A percentile compares a stretch with the other conserved stretches of the same genome.
Conservation (phyloP, 176 grass and related monocot species). For the Melocanna baccifera region DNA sequence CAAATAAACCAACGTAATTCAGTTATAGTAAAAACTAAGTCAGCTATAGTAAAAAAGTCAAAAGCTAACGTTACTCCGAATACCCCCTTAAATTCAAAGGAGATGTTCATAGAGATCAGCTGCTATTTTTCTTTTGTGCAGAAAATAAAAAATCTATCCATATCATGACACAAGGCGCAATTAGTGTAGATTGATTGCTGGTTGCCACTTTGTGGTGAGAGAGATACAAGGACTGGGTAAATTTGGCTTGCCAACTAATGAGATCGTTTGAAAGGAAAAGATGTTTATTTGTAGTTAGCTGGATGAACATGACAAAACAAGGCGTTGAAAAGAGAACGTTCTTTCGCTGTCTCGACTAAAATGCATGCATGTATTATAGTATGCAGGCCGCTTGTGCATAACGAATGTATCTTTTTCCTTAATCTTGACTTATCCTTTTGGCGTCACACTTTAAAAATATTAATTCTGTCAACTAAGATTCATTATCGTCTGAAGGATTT, state of each 20-base stretch:
- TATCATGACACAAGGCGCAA: background rate
- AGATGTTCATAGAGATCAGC: background rate
- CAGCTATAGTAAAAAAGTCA: too few relatives aligned
- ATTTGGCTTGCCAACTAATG: slow-evolving; percentile 5
- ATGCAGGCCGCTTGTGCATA: background rate
- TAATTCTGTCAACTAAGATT: background rate
- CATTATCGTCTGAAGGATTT: background rate
- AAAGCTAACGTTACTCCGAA: too few relatives aligned
- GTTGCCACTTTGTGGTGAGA: background rate
- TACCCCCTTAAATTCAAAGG: background rate
- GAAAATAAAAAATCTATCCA: background rate
- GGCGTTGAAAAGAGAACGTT: background rate
- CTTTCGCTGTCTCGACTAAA: background rate
- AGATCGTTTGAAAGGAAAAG: background rate
- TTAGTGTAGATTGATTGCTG: background rate
- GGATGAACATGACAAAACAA: background rate
- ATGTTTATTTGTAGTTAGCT: slow-evolving; percentile 8
- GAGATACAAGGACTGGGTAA: background rate
- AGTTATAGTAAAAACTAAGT: too few relatives aligned
- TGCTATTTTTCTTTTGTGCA: background rate
- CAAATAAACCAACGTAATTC: too few relatives aligned
- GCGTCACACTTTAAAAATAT: background rate
- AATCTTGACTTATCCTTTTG: background rate
- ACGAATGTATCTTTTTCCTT: background rate
- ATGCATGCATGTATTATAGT: background rate